These are phyloP conservation scores for Monosporascus sp. DNA, from an alignment of 2,329 filamentous ascomycete genomes.

Conservation along the genomic window DNA sequence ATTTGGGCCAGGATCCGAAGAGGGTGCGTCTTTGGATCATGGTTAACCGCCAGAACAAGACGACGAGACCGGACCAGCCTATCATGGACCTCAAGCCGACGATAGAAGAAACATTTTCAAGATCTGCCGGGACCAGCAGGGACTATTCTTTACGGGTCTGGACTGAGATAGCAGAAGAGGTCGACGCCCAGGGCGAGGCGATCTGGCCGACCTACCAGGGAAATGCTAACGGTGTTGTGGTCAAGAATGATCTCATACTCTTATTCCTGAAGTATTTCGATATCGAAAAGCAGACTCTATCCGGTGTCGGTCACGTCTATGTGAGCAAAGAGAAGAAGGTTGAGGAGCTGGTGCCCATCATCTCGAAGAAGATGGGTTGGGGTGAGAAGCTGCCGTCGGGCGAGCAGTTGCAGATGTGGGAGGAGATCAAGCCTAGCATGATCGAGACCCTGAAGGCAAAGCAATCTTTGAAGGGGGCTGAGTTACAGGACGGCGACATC, in stretches of 20 bases:
- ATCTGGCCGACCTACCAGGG: constrained; percentile 63
- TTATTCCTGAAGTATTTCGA: constrained; percentile 94
- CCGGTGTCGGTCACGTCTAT: constrained; percentile 78
- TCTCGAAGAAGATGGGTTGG: constrained; percentile 83
- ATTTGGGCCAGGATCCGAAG: constrained; percentile 62
- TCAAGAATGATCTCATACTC: constrained; percentile 63
- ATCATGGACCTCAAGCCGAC: constrained; percentile 73
- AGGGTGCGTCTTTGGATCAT: constrained; percentile 87
- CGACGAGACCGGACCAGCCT: constrained; percentile 81
- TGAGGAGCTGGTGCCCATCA: constrained; percentile 71
- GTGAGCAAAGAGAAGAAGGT: constrained; percentile 85
- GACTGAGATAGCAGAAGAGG: constrained; percentile 71
- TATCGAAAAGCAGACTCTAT: constrained; percentile 65
- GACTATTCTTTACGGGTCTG: constrained; percentile 76
- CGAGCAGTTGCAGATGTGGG: constrained; percentile 67
- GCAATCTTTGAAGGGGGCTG: constrained; percentile 80
- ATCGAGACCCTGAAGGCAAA: constrained; percentile 92
- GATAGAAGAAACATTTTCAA: constrained; percentile 61
- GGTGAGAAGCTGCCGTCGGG: constrained; percentile 62
- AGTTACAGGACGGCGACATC: constrained; percentile 96
- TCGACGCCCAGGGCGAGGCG: constrained; percentile 61
- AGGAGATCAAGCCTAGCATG: constrained; percentile 98
- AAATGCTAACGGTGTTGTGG: constrained; percentile 49
- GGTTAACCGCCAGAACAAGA: constrained; percentile 98
- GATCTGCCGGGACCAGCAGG: constrained; percentile 49